These are phyloP conservation scores for Enterospora canceri DNA, from an alignment of 371 early-diverging fungal genomes.

Conservation along the genomic window DNA sequence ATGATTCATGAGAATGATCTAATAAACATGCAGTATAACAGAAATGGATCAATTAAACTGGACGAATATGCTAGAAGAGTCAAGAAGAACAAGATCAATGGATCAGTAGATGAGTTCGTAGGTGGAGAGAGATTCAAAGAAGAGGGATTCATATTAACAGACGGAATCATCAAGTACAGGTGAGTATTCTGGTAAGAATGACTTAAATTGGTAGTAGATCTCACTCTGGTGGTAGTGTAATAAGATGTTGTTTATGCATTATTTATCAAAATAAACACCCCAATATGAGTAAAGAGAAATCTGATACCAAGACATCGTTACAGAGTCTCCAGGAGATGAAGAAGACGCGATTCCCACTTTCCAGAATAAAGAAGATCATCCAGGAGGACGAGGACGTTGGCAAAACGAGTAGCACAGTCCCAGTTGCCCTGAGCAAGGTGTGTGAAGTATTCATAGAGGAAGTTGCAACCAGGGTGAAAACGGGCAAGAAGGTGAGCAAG, in stretches of 20 bases:
- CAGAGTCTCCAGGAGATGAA: constrained; percentile 45
- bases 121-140: neutral
- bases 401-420: constrained; percentile 89
- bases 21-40: neutral
- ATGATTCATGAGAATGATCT: constrained; percentile 37
- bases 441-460: constrained; percentile 53
- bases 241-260: neutral
- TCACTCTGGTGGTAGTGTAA: too few species aligned
- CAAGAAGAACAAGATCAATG: neutral
- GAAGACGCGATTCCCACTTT: constrained; percentile 57
- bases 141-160: constrained; percentile 6
- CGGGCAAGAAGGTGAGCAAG: neutral
- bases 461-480: constrained; percentile 17
- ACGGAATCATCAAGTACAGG: neutral
- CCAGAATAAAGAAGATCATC: constrained; percentile 98
- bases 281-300: neutral
- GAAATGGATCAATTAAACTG: neutral
- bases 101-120: neutral
- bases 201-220: too few species aligned
- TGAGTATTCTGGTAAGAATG: neutral
- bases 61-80: neutral
- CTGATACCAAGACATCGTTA: neutral
- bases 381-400: constrained; percentile 98
- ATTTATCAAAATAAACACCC: neutral
- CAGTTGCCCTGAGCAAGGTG: constrained; percentile 75